Evolutionary conservation across 2,329 filamentous ascomycete genomes (phyloP).

Genomic region (Sphaerulina populicola): DNA sequence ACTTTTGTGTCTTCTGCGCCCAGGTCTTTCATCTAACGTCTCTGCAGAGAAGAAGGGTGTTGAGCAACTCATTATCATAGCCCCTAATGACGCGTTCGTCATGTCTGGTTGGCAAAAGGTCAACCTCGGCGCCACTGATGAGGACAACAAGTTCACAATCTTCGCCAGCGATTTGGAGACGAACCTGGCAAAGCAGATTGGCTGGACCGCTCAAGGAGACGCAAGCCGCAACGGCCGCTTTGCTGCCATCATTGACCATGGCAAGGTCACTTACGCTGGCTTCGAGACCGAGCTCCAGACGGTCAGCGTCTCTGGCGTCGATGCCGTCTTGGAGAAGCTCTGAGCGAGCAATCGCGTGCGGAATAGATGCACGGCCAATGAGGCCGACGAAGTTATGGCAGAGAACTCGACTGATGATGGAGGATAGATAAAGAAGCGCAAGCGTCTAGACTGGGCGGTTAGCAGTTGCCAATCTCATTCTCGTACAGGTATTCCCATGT

Average conservation of each 20-base stretch:
- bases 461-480: neutral
- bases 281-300: conserved; percentile 19
- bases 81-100: conserved; percentile 20
- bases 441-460: neutral
- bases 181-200: conserved; percentile 19
- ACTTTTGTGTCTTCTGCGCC: neutral
- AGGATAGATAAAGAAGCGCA: conserved; percentile 3
- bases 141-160: conserved; percentile 20
- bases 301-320: conserved; percentile 18
- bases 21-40: neutral
- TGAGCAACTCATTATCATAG: conserved; percentile 20
- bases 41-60: conserved; percentile 15
- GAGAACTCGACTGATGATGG: conserved; percentile 2
- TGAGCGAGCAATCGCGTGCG: neutral
- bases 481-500: no score
- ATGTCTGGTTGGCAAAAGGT: conserved; percentile 22
- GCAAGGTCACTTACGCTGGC: conserved; percentile 20
- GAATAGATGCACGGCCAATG: neutral
- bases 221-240: conserved; percentile 17
- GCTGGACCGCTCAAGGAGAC: conserved; percentile 20
- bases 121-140: conserved; percentile 14
- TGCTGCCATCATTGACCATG: conserved; percentile 19
- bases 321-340: conserved; percentile 13
- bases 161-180: conserved; percentile 21
- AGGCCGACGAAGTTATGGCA: conserved; percentile 8